These are phyloP conservation scores for Prunus fruticosa DNA, from an alignment of 306 rosid species.

Conservation along the genomic window DNA sequence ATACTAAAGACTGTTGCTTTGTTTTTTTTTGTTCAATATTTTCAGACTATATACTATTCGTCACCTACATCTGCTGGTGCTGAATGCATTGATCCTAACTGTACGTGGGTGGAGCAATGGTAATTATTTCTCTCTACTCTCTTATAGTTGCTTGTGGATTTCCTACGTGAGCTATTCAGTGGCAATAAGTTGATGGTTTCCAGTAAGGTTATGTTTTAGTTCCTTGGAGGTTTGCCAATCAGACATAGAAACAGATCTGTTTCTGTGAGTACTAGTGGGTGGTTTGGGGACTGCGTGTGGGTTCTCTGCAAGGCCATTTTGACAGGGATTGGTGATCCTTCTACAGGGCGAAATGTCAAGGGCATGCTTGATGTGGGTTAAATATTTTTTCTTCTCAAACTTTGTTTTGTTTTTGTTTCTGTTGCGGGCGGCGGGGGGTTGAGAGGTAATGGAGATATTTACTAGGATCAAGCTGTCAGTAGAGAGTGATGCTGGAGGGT, in stretches of 20 bases:
- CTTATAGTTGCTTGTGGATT: background rate
- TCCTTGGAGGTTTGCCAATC: background rate
- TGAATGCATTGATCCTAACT: constrained; percentile 85
- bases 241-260: background rate
- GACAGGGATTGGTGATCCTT: background rate
- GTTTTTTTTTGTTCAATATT: constrained; percentile 22
- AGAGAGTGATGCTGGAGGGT: no score
- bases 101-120: constrained; percentile 99
- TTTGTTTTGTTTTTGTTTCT: no score
- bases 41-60: constrained; percentile 84
- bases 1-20: background rate
- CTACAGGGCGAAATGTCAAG: background rate
- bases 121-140: constrained; percentile 28
- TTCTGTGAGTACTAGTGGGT: background rate
- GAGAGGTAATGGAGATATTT: no score
- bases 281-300: background rate
- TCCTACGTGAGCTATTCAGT: background rate
- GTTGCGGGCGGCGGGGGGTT: no score
- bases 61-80: constrained; percentile 97
- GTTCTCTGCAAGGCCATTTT: background rate
- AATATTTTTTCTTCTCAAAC: no score
- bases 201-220: background rate
- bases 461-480: no score
- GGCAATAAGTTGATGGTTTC: background rate
- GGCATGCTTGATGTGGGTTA: background rate